These are phyloP conservation scores for Colletotrichum tropicale DNA, from an alignment of 2,329 filamentous ascomycete genomes.

Conservation along the genomic window DNA sequence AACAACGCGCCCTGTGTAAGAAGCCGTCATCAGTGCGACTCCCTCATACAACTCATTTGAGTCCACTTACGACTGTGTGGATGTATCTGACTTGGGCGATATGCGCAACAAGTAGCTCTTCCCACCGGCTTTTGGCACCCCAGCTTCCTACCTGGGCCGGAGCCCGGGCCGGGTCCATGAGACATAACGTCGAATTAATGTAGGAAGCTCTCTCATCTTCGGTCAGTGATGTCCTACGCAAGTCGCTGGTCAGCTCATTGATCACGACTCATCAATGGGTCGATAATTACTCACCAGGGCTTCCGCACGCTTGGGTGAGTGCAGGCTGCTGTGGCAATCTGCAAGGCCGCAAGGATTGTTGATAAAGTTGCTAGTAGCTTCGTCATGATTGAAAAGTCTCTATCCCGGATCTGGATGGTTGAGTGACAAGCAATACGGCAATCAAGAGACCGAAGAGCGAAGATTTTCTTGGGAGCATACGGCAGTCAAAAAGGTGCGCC, in stretches of 20 bases:
- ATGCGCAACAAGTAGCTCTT: background rate
- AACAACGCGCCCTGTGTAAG: background rate
- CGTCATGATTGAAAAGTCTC: background rate
- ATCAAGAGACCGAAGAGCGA: background rate
- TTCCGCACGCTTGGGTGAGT: background rate
- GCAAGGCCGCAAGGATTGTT: background rate
- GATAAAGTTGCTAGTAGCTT: background rate
- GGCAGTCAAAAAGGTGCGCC: too few relatives aligned
- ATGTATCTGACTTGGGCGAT: background rate
- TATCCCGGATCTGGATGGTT: background rate
- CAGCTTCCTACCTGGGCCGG: background rate
- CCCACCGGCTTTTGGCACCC: background rate
- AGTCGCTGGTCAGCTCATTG: background rate
- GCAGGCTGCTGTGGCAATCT: background rate
- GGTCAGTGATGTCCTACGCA: background rate
- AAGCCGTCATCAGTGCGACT: background rate
- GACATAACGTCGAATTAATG: background rate
- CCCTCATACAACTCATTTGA: background rate
- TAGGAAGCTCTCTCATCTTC: background rate
- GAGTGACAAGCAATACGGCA: background rate
- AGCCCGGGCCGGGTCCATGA: background rate
- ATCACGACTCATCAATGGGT: fast-evolving
- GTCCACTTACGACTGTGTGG: background rate
- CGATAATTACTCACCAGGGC: background rate
- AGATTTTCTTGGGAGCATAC: background rate